Conservation (phyloP, 2,329 filamentous ascomycete genomes). For the Colletotrichum sp. region DNA sequence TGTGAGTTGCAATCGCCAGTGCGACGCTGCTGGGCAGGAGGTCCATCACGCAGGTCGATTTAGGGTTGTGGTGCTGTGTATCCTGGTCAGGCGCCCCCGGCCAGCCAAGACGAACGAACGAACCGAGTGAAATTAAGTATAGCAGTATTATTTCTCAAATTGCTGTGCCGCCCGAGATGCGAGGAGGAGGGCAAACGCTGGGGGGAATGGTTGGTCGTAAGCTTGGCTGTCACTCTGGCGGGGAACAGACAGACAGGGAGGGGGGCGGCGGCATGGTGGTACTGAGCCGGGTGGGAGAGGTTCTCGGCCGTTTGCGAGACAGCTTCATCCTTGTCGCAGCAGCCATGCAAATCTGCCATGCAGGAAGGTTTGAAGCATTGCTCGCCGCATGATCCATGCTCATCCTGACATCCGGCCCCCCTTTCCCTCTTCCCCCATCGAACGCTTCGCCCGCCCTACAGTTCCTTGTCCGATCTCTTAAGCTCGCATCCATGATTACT, state of each 20-base stretch:
- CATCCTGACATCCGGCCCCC: neutral
- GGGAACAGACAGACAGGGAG: neutral
- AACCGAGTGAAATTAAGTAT: neutral
- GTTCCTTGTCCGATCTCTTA: neutral
- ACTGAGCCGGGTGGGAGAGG: neutral
- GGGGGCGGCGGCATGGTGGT: too few species aligned
- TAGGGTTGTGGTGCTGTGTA: neutral
- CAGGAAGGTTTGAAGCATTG: neutral
- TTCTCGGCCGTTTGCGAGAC: neutral
- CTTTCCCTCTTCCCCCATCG: neutral
- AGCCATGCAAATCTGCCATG: neutral
- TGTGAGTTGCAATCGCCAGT: neutral
- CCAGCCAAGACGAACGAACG: neutral
- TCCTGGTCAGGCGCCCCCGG: neutral
- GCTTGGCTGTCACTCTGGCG: neutral
- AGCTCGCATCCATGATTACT: neutral
- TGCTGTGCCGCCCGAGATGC: neutral
- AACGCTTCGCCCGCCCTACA: neutral
- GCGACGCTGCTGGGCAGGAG: neutral
- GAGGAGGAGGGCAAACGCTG: neutral
- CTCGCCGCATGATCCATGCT: conserved; percentile 4
- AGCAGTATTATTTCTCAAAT: neutral
- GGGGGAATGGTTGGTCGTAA: neutral
- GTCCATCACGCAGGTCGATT: neutral
- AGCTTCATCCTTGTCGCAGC: neutral